Evolutionary conservation across 805 yeast genomes (phyloP), one percentile per base, ranked within the genome.

Genomic region (Ogataea thermomethanolica): DNA sequence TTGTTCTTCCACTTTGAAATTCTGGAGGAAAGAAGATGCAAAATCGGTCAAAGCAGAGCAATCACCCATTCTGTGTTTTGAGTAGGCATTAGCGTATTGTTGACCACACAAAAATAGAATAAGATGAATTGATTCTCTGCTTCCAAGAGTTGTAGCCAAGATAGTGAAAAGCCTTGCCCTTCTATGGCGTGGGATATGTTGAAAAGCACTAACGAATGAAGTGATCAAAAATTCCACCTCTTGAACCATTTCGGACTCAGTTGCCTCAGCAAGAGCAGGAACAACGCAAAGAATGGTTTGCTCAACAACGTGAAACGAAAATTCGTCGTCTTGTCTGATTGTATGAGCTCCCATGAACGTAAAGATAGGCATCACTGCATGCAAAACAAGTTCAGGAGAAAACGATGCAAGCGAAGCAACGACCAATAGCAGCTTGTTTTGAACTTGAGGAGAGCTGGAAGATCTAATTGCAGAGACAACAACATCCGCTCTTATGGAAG

Each of bases 341-440:
- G 97, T 90, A 56, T 89, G 95, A 9, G 98, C 95, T 44, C 99
- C 99, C 98, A 93, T 93, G 55, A 93, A 93, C 1, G 99, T 93
- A 70, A 93, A 93, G 37, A 93, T 91, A n/a, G 99, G 99, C 99
- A 93, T 93, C 7, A 93, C 96, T 2, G 96, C 85, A 65, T 93
- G 98, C 39, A 93, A 69, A 22, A 93, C 89, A 23, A 84, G 78
- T 56, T 91, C 97, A 7, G 98, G 96, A 9, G 91, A 85, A 41
- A 93, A 66, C 1, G 88, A 71, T 1, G 98, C 98, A 50, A 93
- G 68, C 35, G 88, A 83, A 2, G 97, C 84, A 50, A 93, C 80
- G 21, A 93, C 91, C 43, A 91, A 67, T 44, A 93, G 68, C 36
- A 91, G 66, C 50, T 89, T 77, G 65, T 93, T 93, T 65, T 93